Conservation (phyloP, 139 green algal species). For the Helicosporidium sp. region DNA sequence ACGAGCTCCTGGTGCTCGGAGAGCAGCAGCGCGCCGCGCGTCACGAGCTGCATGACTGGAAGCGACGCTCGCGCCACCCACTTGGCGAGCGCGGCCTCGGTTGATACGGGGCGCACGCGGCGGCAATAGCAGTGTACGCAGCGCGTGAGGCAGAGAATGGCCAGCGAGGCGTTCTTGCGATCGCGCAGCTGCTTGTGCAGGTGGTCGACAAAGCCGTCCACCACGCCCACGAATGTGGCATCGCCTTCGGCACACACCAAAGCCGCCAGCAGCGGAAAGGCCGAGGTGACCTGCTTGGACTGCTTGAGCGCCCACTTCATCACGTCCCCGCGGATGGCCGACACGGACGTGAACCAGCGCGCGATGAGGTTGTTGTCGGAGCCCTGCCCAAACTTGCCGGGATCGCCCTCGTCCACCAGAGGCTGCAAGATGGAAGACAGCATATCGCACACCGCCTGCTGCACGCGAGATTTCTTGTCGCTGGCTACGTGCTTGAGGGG, state of each 20-base stretch:
- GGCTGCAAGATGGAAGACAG: slow-evolving; percentile 43
- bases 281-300: slow-evolving; percentile 31
- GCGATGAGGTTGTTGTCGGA: slow-evolving; percentile 3
- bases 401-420: slow-evolving; percentile 19
- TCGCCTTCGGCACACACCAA: slow-evolving; percentile 55
- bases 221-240: slow-evolving; percentile 16
- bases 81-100: slow-evolving; percentile 9
- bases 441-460: slow-evolving; percentile 48
- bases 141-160: slow-evolving; percentile 13
- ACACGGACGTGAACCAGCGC: slow-evolving; percentile 24
- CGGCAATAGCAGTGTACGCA: slow-evolving; percentile 16
- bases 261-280: slow-evolving; percentile 44
- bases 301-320: slow-evolving; percentile 51
- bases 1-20: slow-evolving; percentile 30
- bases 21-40: slow-evolving; percentile 26
- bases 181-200: slow-evolving; percentile 32
- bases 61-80: slow-evolving; percentile 34
- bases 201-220: slow-evolving; percentile 42
- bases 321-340: slow-evolving; percentile 29
- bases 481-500: slow-evolving; percentile 43
- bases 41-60: slow-evolving; percentile 26
- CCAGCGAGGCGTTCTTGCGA: slow-evolving; percentile 11
- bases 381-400: slow-evolving; percentile 8
- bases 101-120: slow-evolving; percentile 3
- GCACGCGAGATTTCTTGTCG: slow-evolving; percentile 63